Base-by-base conservation (phyloP, 257 asterid species). In the Solanum pimpinellifolium region DNA sequence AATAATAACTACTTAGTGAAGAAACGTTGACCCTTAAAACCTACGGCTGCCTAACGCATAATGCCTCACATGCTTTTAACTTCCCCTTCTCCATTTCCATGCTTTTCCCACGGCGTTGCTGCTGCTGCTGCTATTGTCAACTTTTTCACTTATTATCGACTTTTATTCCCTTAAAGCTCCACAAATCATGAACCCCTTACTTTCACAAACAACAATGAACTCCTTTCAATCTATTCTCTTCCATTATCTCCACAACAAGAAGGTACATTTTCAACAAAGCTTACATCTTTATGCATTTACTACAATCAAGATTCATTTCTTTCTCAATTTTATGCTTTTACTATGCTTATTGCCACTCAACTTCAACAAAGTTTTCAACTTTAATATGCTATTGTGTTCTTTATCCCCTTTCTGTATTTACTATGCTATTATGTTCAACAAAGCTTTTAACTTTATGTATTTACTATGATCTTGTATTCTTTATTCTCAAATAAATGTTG, bases 121-220 rank as follows among this genome's bases (percentile, higher is more conserved):
- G 41, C n/a, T 33, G 35, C 35, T 20, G 44, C 69, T 27, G 25
- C 82, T 56, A 56, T 59, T 31, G 11, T 52, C 46, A 16, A 42
- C 29, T 8, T 87, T 87, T 81, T 46, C 82, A 82, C 86, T 68
- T 52, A 10, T 20, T 11, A 60, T 33, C 15, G 29, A 72, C 73
- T 72, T 86, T 16, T 21, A 18, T 56, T 73, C 74, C 31, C 20
- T 75, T 39, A 83, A 87, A 70, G 77, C 85, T 31, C 49, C 84
- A 76, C 35, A 86, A 35, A 80, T 47, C 42, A 81, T 86, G 29
- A 46, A 75, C 25, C 37, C 44, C 16, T 73, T 85, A 85, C 83
- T 41, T 35, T 39, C 37, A 85, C 88, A 35, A 75, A 85, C 84
- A 85, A 77, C 80, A 86, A 95, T 95, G 98, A 89, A 89, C 72